These are phyloP conservation scores for Cryptomeria japonica DNA, from an alignment of 75 land plant species.

Conservation along the genomic window DNA sequence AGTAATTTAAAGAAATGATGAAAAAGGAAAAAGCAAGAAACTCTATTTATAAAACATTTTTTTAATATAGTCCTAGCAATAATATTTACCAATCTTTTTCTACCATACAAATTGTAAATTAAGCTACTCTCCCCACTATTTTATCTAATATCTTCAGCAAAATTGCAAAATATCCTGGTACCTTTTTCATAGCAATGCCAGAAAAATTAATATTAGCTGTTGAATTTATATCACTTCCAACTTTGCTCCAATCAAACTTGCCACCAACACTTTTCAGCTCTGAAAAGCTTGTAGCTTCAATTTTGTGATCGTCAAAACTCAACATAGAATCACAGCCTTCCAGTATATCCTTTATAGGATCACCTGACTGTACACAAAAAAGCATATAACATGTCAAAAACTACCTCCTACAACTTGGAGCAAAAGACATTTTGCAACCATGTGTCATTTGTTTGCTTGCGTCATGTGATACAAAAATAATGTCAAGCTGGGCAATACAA, in stretches of 20 bases:
- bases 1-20: not conserved
- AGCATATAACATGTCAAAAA: not conserved
- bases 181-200: not conserved
- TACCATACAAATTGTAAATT: not conserved
- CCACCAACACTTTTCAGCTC: not conserved
- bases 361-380: slow-evolving; percentile 2
- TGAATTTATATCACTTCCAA: not conserved
- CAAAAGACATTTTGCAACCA: not conserved
- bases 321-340: not conserved
- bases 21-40: not conserved
- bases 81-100: not conserved
- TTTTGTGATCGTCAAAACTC: not conserved
- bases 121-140: not conserved
- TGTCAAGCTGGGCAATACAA: not conserved
- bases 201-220: not conserved
- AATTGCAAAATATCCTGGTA: not conserved
- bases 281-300: not conserved
- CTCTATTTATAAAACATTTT: not conserved
- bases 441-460: not conserved
- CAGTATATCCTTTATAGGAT: not conserved
- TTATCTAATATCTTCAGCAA: not conserved
- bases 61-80: not conserved
- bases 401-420: not conserved
- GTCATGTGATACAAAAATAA: not conserved
- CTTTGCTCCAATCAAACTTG: not conserved